A percentile compares a stretch with the other conserved stretches of the same genome.
Evolutionary conservation across 495 filamentous ascomycete species (phyloP).

Genomic region (Penicillium mononematosum): DNA sequence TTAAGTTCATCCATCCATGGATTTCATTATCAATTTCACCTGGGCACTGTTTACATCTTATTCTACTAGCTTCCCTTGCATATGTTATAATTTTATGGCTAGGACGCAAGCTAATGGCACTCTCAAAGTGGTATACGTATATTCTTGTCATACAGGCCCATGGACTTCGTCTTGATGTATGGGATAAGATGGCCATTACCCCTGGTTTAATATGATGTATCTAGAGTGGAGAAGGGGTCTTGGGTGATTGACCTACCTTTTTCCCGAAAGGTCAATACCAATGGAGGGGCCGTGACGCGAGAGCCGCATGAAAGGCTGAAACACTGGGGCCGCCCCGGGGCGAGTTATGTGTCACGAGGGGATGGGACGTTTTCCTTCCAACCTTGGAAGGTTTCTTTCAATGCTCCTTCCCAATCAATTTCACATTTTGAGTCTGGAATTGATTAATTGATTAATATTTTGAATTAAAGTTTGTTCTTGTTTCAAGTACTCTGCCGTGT

Average conservation of each 20-base stretch:
- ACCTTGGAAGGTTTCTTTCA: neutral
- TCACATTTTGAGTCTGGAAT: conserved; percentile 7
- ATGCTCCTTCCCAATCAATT: conserved; percentile 13
- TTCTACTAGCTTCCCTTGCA: neutral
- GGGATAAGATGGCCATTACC: neutral
- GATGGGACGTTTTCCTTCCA: neutral
- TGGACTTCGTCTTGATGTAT: neutral
- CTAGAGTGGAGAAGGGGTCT: neutral
- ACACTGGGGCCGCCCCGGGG: conserved; percentile 8
- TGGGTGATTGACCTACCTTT: conserved; percentile 6
- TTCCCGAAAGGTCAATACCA: conserved; percentile 1
- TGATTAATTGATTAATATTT: too few relatives aligned
- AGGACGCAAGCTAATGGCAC: neutral
- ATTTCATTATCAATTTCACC: neutral
- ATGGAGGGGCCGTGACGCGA: conserved; percentile 1
- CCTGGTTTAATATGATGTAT: neutral
- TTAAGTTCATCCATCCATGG: neutral
- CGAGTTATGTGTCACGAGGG: conserved; percentile 11
- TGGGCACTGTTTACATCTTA: neutral
- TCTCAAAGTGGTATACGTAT: neutral
- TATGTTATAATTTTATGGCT: neutral
- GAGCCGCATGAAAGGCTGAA: conserved; percentile 34
- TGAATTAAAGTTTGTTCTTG: neutral
- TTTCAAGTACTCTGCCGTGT: conserved; percentile 1
- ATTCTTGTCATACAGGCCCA: neutral